Conservation (phyloP, 306 rosid species). For the Vicia sativa region DNA sequence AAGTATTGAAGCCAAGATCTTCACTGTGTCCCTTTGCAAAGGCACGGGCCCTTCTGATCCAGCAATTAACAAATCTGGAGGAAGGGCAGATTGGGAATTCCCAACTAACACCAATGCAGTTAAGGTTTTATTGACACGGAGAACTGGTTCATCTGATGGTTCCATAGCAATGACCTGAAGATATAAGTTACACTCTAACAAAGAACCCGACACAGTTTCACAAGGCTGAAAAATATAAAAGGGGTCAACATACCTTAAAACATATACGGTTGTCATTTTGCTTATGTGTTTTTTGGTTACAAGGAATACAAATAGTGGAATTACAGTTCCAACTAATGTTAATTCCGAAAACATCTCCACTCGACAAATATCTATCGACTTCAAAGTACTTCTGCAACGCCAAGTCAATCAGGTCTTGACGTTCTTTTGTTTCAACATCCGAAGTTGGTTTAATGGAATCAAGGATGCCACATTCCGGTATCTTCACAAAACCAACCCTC, state of each 20-base stretch:
- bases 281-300: conserved; percentile 52
- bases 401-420: conserved; percentile 78
- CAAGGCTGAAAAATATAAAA: conserved; percentile 14
- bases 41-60: conserved; percentile 64
- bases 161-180: conserved; percentile 85
- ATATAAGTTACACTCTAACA: conserved; percentile 42
- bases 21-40: conserved; percentile 77
- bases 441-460: conserved; percentile 70
- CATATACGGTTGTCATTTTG: conserved; percentile 53
- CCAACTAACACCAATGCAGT: conserved; percentile 97
- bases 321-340: conserved; percentile 71
- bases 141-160: conserved; percentile 77
- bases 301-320: conserved; percentile 68
- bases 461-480: conserved; percentile 76
- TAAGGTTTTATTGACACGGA: conserved; percentile 61
- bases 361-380: conserved; percentile 77
- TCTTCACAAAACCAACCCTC: conserved; percentile 83
- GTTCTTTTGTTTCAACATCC: conserved; percentile 64
- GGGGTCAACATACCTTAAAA: conserved; percentile 70
- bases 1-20: conserved; percentile 76
- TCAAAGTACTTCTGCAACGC: conserved; percentile 77
- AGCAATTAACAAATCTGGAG: conserved; percentile 75
- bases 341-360: conserved; percentile 75
- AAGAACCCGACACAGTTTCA: conserved; percentile 30
- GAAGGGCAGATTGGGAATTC: conserved; percentile 72